These are phyloP conservation scores for Pistacia integerrima DNA, from an alignment of 345 rosid species.

Conservation along the genomic window DNA sequence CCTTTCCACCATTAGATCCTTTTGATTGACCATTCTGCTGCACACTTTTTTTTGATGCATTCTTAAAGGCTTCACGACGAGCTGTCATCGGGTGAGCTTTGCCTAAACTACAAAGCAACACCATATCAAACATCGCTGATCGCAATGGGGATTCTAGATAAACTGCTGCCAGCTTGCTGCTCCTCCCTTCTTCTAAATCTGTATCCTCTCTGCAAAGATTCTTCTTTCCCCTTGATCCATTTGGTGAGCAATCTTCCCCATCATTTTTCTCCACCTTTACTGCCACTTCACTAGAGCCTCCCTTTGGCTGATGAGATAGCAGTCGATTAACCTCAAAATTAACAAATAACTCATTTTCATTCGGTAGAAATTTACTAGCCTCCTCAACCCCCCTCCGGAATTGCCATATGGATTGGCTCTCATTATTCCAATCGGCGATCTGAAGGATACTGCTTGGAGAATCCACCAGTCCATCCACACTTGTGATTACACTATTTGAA, in stretches of 20 bases:
- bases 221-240: slow-evolving; percentile 50
- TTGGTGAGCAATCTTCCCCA: slow-evolving; percentile 21
- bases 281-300: slow-evolving; percentile 18
- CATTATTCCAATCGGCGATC: slow-evolving; percentile 40
- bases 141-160: slow-evolving; percentile 55
- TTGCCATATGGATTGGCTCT: slow-evolving; percentile 65
- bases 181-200: slow-evolving; percentile 66
- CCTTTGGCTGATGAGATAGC: slow-evolving; percentile 21
- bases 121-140: slow-evolving; percentile 68
- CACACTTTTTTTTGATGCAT: slow-evolving; percentile 42
- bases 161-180: slow-evolving; percentile 69
- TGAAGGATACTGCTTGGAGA: slow-evolving; percentile 48
- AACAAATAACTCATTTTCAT: slow-evolving; percentile 38
- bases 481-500: slow-evolving; percentile 41
- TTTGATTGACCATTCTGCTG: slow-evolving; percentile 43
- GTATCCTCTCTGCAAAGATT: slow-evolving; percentile 47
- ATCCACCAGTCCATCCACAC: slow-evolving; percentile 51
- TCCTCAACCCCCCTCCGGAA: slow-evolving; percentile 81
- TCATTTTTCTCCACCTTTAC: slow-evolving; percentile 43
- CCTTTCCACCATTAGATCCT: slow-evolving; percentile 46
- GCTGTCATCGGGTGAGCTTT: slow-evolving; percentile 34
- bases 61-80: slow-evolving; percentile 61
- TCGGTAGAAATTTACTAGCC: slow-evolving; percentile 68
- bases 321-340: slow-evolving; percentile 31
- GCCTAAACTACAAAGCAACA: slow-evolving; percentile 52